phyloP scores from a whole-genome alignment of 2,329 filamentous ascomycete genomes.

The Leptosphaerulina australis region DNA sequence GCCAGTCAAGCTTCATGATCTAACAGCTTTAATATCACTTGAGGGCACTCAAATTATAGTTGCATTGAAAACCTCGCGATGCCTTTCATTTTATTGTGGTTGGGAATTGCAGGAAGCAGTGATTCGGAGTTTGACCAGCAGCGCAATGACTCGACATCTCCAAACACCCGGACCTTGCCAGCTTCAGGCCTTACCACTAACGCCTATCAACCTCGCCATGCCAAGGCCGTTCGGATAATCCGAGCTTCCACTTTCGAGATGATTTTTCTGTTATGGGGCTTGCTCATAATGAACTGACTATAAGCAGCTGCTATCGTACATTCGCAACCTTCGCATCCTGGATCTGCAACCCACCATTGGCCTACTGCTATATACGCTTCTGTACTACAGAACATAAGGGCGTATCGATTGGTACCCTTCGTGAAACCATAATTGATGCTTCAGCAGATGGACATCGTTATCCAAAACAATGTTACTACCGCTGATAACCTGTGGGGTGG shows the following conservation, averaged over 20 bases:
- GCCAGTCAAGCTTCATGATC: too few species aligned
- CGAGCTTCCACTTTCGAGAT: slow-evolving; percentile 10
- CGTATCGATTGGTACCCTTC: background rate
- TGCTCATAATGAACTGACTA: background rate
- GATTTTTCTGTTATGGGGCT: background rate
- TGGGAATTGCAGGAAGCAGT: background rate
- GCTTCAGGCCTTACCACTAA: slow-evolving; percentile 11
- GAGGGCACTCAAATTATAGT: too few species aligned
- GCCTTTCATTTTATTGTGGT: too few species aligned
- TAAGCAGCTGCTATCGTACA: background rate
- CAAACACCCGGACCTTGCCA: background rate
- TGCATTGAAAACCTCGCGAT: too few species aligned
- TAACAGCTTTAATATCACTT: too few species aligned
- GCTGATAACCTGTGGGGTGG: slow-evolving; percentile 17
- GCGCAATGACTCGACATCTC: background rate
- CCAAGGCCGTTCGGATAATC: slow-evolving; percentile 8
- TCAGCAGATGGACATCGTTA: slow-evolving; percentile 2
- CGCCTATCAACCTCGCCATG: slow-evolving; percentile 7
- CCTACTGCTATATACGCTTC: background rate
- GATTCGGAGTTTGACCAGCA: background rate
- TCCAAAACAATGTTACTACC: slow-evolving; percentile 5
- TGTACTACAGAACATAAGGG: background rate
- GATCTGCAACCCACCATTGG: background rate
- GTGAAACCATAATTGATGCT: background rate
- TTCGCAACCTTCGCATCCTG: background rate